Conservation (phyloP, 2,329 filamentous ascomycete species). For the Calonectria pseudoturangicola region DNA sequence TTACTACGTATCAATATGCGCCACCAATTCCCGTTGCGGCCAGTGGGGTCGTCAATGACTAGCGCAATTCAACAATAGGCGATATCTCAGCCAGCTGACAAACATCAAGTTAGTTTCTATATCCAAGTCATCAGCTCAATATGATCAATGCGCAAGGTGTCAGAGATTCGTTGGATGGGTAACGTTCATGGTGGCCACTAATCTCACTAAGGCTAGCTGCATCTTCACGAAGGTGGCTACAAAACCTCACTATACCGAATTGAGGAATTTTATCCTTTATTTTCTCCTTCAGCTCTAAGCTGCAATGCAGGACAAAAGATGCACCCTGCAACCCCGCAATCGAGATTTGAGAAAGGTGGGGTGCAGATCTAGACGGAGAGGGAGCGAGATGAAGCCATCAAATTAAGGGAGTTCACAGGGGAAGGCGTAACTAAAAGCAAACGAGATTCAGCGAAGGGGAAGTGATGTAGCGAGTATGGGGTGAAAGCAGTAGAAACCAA, state of each 20-base stretch:
- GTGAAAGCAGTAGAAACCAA: no score
- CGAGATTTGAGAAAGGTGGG: conserved; percentile 1
- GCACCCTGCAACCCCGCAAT: conserved; percentile 7
- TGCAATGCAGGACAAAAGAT: neutral
- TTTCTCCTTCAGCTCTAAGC: conserved; percentile 1
- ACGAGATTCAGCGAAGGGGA: neutral
- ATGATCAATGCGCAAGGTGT: no score
- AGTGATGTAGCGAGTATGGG: no score
- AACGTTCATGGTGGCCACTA: neutral
- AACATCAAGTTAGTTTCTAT: no score
- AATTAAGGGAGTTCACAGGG: neutral
- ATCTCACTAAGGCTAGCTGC: neutral
- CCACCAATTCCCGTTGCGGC: no score
- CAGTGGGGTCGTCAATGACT: no score
- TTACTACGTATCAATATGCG: no score
- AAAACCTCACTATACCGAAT: conserved; percentile 4
- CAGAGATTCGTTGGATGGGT: neutral
- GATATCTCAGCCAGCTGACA: no score
- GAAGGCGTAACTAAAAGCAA: neutral
- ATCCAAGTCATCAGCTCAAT: no score
- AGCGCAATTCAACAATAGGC: no score
- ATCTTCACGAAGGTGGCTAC: neutral
- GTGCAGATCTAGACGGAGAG: neutral
- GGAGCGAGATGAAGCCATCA: neutral
- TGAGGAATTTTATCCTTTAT: conserved; percentile 18